These are phyloP conservation scores for Penicillium freii DNA, from an alignment of 2,329 filamentous ascomycete genomes.

Conservation along the genomic window DNA sequence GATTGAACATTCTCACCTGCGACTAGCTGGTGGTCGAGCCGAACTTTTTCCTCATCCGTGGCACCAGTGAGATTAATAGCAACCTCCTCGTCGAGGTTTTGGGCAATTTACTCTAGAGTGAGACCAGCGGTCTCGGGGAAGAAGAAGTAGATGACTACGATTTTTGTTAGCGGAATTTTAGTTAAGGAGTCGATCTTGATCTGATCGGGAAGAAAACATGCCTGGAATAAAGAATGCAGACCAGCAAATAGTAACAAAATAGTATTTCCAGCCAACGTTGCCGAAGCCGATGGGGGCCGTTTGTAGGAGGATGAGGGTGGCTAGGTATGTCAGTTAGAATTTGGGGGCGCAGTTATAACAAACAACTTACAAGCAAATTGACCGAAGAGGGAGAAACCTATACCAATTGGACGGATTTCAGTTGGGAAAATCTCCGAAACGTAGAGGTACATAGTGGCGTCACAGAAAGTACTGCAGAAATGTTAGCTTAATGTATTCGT, in stretches of 20 bases:
- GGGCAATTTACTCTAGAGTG: constrained; percentile 48
- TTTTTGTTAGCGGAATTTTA: constrained; percentile 4
- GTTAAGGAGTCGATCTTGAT: not conserved
- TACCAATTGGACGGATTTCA: constrained; percentile 52
- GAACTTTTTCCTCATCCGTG: constrained; percentile 40
- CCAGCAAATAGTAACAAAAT: constrained; percentile 50
- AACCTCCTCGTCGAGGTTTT: constrained; percentile 53
- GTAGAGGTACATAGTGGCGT: constrained; percentile 50
- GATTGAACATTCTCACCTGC: not conserved
- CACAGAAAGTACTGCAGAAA: constrained; percentile 41
- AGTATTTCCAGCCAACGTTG: constrained; percentile 52
- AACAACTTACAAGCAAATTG: constrained; percentile 43
- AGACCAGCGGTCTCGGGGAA: constrained; percentile 46
- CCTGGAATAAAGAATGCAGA: constrained; percentile 43
- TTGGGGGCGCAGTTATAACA: not conserved
- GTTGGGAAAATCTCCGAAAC: constrained; percentile 50
- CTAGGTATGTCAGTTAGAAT: constrained; percentile 18
- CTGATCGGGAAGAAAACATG: constrained; percentile 11
- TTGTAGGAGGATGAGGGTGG: constrained; percentile 51
- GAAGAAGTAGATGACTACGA: constrained; percentile 45
- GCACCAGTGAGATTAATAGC: constrained; percentile 48
- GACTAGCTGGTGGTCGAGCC: constrained; percentile 18
- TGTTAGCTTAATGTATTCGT: constrained; percentile 7
- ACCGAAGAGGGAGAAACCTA: constrained; percentile 53
- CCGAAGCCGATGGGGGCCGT: constrained; percentile 47